Base-by-base conservation (phyloP, 768 basidiomycete species). In the Tylopilus vinaceipallidus region DNA sequence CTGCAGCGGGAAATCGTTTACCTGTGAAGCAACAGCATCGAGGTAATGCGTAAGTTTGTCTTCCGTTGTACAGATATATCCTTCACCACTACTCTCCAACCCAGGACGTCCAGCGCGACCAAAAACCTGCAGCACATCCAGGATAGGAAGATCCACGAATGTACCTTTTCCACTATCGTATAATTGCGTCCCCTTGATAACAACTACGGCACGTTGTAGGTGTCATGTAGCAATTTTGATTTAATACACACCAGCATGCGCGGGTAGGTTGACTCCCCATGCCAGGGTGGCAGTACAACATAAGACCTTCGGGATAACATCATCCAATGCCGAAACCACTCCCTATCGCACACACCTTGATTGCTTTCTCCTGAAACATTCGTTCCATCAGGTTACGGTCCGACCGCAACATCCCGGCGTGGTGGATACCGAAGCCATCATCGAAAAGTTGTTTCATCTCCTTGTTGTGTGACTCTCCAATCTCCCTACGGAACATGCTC, bases 191-290 rank as follows among this genome's bases (percentile, higher is more conserved):
- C 97, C 97, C 69, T 99, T 99, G 73, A 97, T 98, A 55, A 97
- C 71, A 46, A 97, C 95, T 91, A 46, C 45, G 29, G 23, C 46
- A 14, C 33, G 54, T 47, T 55, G 44, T 54, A 34, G 50, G 39
- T 42, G 20, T 49, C 42, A 46, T 44, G 11, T 17, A 42, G 36
- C n/a, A 45, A 30, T n/a, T 35, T 33, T 46, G 34, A 38, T 49
- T 52, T 37, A 47, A 47, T 44, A 60, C 72, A 54, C 54, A 90
- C 90, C 92, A 49, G 97, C 97, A 70, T 98, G 95, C 16, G 97
- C 97, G 29, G 97, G 97, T 54, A 99, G 73, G 68, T 99, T 99
- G 58, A 99, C 97, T 71, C 97, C 97, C 97, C 97, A 99, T 5
- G 97, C 97, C 36, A 99, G 77, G 3, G 97, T 99, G 6, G 97